phyloP scores from a whole-genome alignment of 2,329 filamentous ascomycete species.

The Colletotrichum sp. region DNA sequence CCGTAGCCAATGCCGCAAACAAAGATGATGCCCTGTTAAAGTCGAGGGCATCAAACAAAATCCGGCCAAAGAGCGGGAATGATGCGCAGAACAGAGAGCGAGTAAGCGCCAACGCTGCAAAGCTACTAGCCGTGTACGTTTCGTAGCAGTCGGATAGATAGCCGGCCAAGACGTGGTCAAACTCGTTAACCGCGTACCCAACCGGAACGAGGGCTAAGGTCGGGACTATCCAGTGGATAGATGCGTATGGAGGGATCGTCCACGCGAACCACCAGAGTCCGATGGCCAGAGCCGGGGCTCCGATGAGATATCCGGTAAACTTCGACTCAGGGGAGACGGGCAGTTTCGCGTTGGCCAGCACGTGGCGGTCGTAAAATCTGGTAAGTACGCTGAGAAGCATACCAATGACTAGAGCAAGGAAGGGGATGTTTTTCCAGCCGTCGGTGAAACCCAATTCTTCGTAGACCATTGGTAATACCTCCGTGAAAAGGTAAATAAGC shows the following conservation, averaged over 20 bases:
- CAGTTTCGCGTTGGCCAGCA: not conserved
- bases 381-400: not conserved
- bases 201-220: conserved; percentile 44
- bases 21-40: not conserved
- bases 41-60: not conserved
- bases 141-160: conserved; percentile 8
- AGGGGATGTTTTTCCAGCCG: not conserved
- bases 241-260: conserved; percentile 46
- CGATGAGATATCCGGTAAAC: conserved; percentile 40
- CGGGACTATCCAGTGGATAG: conserved; percentile 40
- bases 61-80: not conserved
- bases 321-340: conserved; percentile 16
- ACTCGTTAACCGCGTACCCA: conserved; percentile 52
- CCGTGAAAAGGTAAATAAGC: conserved; percentile 2
- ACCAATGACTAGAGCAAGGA: not conserved
- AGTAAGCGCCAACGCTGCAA: not conserved
- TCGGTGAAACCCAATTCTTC: not conserved
- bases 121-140: not conserved
- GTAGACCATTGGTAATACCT: not conserved
- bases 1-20: not conserved
- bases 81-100: not conserved
- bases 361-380: not conserved
- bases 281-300: conserved; percentile 43
- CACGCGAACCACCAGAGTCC: conserved; percentile 51
- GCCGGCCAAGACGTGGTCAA: conserved; percentile 25